Evolutionary conservation across 2,329 filamentous ascomycete genomes (phyloP).

Genomic region (Alternaria burnsii): DNA sequence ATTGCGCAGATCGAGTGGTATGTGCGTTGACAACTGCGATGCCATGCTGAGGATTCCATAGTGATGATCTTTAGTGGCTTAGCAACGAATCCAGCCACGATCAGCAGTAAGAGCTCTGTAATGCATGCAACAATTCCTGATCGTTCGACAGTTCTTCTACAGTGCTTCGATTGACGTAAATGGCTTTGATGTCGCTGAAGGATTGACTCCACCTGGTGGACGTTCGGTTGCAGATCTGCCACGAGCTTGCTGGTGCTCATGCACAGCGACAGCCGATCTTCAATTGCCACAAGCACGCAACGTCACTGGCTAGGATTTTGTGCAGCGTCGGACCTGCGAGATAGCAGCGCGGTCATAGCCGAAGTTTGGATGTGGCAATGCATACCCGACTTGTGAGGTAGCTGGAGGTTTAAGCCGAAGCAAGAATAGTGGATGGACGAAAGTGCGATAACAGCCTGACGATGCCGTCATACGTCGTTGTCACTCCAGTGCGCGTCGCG

Average conservation of each 20-base stretch:
- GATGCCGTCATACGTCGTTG: constrained; percentile 39
- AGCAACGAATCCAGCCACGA: constrained; percentile 8
- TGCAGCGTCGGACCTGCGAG: constrained; percentile 4
- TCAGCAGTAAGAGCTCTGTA: constrained; percentile 1
- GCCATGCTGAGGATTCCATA: neutral
- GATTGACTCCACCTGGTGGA: constrained; percentile 7
- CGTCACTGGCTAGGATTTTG: constrained; percentile 22
- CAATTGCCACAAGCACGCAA: constrained; percentile 25
- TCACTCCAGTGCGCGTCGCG: constrained; percentile 20
- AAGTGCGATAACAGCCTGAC: constrained; percentile 15
- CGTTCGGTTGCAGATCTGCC: constrained; percentile 25
- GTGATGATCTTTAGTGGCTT: constrained; percentile 6
- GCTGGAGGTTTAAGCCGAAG: constrained; percentile 16
- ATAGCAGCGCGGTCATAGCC: constrained; percentile 13
- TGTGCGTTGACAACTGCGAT: constrained; percentile 1
- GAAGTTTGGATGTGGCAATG: constrained; percentile 19
- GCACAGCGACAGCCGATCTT: constrained; percentile 20
- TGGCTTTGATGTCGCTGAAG: constrained; percentile 16
- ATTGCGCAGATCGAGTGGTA: constrained; percentile 5
- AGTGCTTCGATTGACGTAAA: constrained; percentile 36
- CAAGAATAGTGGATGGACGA: constrained; percentile 13
- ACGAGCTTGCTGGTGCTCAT: constrained; percentile 25
- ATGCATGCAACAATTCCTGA: constrained; percentile 5
- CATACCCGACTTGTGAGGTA: constrained; percentile 10
- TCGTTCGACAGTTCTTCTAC: constrained; percentile 19